phyloP scores from a whole-genome alignment of 2,329 filamentous ascomycete species.

The Elsinoe batatas region DNA sequence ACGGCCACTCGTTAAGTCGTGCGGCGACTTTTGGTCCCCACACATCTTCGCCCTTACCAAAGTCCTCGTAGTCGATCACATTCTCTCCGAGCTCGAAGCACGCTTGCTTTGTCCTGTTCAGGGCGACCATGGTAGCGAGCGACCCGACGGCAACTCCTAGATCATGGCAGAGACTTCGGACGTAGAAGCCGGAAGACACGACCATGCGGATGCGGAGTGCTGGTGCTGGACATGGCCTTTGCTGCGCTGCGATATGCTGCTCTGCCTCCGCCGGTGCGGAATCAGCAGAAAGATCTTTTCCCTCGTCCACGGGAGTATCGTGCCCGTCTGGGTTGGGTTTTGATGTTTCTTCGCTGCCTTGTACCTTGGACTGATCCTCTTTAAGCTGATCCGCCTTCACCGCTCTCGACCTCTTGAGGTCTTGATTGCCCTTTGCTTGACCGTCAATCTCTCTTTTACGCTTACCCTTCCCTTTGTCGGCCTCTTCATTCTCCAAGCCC shows the following conservation, averaged over 20 bases:
- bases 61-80: slow-evolving; percentile 67
- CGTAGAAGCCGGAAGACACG: slow-evolving; percentile 93
- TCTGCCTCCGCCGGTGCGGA: neutral
- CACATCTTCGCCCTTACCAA: slow-evolving; percentile 64
- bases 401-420: slow-evolving; percentile 31
- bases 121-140: slow-evolving; percentile 73
- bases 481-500: slow-evolving; percentile 11
- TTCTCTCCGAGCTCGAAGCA: slow-evolving; percentile 67
- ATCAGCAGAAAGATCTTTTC: too few relatives aligned
- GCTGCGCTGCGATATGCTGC: neutral
- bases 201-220: slow-evolving; percentile 81
- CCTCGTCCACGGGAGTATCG: neutral
- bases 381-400: slow-evolving; percentile 17
- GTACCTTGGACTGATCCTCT: slow-evolving; percentile 18
- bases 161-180: slow-evolving; percentile 87
- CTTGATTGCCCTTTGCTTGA: slow-evolving; percentile 11
- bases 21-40: slow-evolving; percentile 65
- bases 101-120: slow-evolving; percentile 71
- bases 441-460: slow-evolving; percentile 21
- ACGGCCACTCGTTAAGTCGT: neutral
- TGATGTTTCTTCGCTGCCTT: neutral
- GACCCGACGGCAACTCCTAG: slow-evolving; percentile 74
- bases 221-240: slow-evolving; percentile 41
- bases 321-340: neutral
- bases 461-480: slow-evolving; percentile 22